Conservation (phyloP, 305 asterid genomes). For the Fraxinus angustifolia region DNA sequence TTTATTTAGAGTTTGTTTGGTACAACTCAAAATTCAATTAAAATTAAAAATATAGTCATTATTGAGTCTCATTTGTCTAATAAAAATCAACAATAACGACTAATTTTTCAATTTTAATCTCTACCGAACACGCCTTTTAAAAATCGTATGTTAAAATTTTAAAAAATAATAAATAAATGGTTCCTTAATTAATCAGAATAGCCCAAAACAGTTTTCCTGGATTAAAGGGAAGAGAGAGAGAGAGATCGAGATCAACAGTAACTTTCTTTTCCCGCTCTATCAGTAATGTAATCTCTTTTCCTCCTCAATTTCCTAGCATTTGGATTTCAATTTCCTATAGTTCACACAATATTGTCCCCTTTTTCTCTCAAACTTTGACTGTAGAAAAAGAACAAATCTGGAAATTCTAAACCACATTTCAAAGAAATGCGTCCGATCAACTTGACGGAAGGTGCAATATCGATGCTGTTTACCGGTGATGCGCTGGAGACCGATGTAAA, state of each 20-base stretch:
- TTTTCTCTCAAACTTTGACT: slow-evolving; percentile 2
- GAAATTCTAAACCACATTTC: slow-evolving; percentile 8
- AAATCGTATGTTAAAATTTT: no score
- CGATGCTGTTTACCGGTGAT: slow-evolving; percentile 39
- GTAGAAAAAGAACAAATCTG: not conserved
- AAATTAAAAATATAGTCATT: no score
- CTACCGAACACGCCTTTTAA: no score
- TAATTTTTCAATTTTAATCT: no score
- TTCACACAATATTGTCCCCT: slow-evolving; percentile 25
- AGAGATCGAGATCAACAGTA: not conserved
- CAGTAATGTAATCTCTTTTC: not conserved
- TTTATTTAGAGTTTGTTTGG: no score
- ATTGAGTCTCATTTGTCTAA: no score
- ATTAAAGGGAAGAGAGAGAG: no score
- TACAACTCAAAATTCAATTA: no score
- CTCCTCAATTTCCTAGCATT: slow-evolving; percentile 32
- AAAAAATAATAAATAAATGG: no score
- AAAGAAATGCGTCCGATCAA: slow-evolving; percentile 28
- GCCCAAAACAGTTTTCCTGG: no score
- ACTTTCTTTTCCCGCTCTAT: not conserved
- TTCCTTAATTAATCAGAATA: no score
- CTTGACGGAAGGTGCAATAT: slow-evolving; percentile 62
- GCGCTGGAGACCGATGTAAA: slow-evolving; percentile 28
- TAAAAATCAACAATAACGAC: no score
- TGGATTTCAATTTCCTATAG: slow-evolving; percentile 23